These are phyloP conservation scores for Sergeia podlipaevii DNA, from an alignment of 208 protist genomes.

Conservation along the genomic window DNA sequence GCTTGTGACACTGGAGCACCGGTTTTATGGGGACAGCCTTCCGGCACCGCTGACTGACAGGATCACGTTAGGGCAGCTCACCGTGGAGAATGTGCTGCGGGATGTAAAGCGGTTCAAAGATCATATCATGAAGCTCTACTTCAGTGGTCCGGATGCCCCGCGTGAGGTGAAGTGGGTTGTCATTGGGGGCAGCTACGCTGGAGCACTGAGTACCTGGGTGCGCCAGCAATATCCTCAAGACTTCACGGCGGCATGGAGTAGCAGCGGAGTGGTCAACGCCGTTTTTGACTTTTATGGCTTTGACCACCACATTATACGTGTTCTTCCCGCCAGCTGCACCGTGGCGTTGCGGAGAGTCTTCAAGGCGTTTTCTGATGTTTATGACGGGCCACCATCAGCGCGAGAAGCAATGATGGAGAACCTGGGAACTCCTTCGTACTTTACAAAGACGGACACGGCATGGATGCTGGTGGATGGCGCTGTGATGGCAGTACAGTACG, in stretches of 20 bases:
- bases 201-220: constrained; percentile 38
- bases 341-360: constrained; percentile 18
- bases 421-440: constrained; percentile 28
- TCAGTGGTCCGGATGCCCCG: constrained; percentile 1
- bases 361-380: constrained; percentile 17
- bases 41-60: constrained; percentile 25
- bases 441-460: constrained; percentile 30
- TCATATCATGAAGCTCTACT: constrained; percentile 14
- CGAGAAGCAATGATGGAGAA: constrained; percentile 9
- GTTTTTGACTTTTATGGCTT: constrained; percentile 40
- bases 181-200: constrained; percentile 42
- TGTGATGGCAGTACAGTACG: constrained; percentile 45
- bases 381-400: constrained; percentile 2
- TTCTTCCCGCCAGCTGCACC: constrained; percentile 20
- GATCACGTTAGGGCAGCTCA: constrained; percentile 19
- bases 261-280: constrained; percentile 36
- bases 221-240: constrained; percentile 24
- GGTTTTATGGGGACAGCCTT: constrained; percentile 52
- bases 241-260: constrained; percentile 37
- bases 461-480: constrained; percentile 45
- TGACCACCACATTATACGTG: constrained; percentile 30
- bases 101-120: constrained; percentile 30
- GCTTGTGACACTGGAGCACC: constrained; percentile 47
- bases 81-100: constrained; percentile 31
- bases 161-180: constrained; percentile 24